phyloP scores from a whole-genome alignment of 1,139 yeast genomes.

The Zygosaccharomyces sapae region DNA sequence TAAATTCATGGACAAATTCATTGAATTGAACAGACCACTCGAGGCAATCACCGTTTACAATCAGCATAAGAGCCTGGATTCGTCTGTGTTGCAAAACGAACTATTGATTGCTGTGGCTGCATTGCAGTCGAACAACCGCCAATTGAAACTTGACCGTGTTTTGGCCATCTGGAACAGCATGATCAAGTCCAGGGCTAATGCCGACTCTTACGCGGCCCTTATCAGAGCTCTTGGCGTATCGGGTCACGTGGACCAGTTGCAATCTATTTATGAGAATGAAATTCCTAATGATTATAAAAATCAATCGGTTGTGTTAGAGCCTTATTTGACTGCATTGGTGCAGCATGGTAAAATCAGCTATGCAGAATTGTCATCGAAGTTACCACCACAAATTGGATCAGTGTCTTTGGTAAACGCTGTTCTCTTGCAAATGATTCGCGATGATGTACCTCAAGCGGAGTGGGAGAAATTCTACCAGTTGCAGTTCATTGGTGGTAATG shows the following conservation, averaged over 20 bases:
- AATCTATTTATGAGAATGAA: slow-evolving; percentile 28
- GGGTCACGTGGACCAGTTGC: slow-evolving; percentile 18
- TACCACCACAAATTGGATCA: slow-evolving; percentile 19
- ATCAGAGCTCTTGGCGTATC: slow-evolving; percentile 24
- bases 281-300: slow-evolving; percentile 23
- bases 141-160: slow-evolving; percentile 23
- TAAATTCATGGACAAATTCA: slow-evolving; percentile 26
- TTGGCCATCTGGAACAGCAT: slow-evolving; percentile 35
- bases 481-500: slow-evolving; percentile 12
- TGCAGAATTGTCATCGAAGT: slow-evolving; percentile 13
- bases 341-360: slow-evolving; percentile 13
- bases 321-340: slow-evolving; percentile 21
- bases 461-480: slow-evolving; percentile 18
- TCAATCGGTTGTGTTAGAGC: slow-evolving; percentile 21
- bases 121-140: slow-evolving; percentile 15
- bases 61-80: slow-evolving; percentile 19
- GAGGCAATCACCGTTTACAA: slow-evolving; percentile 25
- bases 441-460: slow-evolving; percentile 11
- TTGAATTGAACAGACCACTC: slow-evolving; percentile 19
- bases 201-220: slow-evolving; percentile 24
- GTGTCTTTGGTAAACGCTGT: slow-evolving; percentile 25
- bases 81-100: slow-evolving; percentile 16
- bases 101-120: slow-evolving; percentile 27
- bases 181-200: slow-evolving; percentile 21
- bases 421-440: slow-evolving; percentile 18